A percentile compares a stretch with the other conserved stretches of the same genome.
These are phyloP conservation scores for carrot (Daucus carota) DNA, from an alignment of 129 eudicot species.

Conservation along the genomic window DH1_v3.0 NC_030387.2:23176501-23177000, in stretches of 20 bases:
- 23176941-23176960: slow-evolving; percentile 79
- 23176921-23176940: slow-evolving; percentile 82
- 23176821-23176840: slow-evolving; percentile 61
- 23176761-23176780: slow-evolving; percentile 70
- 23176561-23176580: slow-evolving; percentile 86
- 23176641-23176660: slow-evolving; percentile 81
- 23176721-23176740: slow-evolving; percentile 84
- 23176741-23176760: slow-evolving; percentile 86
- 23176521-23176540: slow-evolving; percentile 84
- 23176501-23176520: slow-evolving; percentile 96
- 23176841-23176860: slow-evolving; percentile 63
- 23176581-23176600: slow-evolving; percentile 83
- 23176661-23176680: slow-evolving; percentile 70
- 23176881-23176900: slow-evolving; percentile 82
- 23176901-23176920: slow-evolving; percentile 80
- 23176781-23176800: slow-evolving; percentile 71
- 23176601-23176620: slow-evolving; percentile 78
- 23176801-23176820: slow-evolving; percentile 77
- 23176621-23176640: slow-evolving; percentile 91
- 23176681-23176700: slow-evolving; percentile 82
- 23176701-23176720: slow-evolving; percentile 86
- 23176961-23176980: slow-evolving; percentile 78
- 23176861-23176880: slow-evolving; percentile 83
- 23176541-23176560: slow-evolving; percentile 88
- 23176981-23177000: slow-evolving; percentile 87